Evolutionary conservation across 306 rosid species (phyloP), one percentile per base, ranked within the genome.

Genomic region (Herpetospermum pedunculosum): DNA sequence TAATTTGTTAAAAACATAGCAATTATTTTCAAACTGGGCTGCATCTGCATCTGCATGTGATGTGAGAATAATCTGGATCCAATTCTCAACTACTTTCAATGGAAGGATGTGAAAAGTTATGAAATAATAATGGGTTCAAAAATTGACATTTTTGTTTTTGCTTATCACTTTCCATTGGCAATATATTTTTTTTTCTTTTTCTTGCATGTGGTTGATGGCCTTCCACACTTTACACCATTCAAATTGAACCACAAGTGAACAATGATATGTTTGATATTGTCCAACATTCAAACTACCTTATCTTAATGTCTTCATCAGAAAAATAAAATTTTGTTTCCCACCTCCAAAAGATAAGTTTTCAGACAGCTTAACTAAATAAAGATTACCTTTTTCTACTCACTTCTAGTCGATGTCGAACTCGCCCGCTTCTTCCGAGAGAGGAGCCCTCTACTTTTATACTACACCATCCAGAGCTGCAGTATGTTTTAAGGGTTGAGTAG

Each of bases 121-220:
- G 59, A 53, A 57, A 57, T n/a, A n/a, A n/a, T n/a, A n/a, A n/a
- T 57, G 64, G 70, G 70, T 34, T 62, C 26, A 34, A 62, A 29
- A 58, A 9, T 32, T 62, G 69, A 62, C 69, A 7, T 62, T 34
- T 55, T 30, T 34, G 0, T 16, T 62, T 62, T 30, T 62, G 69
- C 43, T 30, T 2, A 28, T 29, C 38, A 30, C 21, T n/a, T n/a
- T 16, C 63, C 34, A 4, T 55, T 25, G 58, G 3, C 25, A 2
- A 58, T 29, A 6, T 29, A 14, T 58, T 52, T 19, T 1, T 58
- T 28, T 3, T 19, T 52, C 2, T 8, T 52, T 52, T 52, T 21
- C 4, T 58, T 13, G 38, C 6, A 62, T 62, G 44, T 62, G 43
- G 44, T 15, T 32, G 23, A 18, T 62, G 46, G 69, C 26, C 69